Base-by-base conservation (phyloP, 2,329 filamentous ascomycete genomes). In the Akanthomyces dipterigenus region DNA sequence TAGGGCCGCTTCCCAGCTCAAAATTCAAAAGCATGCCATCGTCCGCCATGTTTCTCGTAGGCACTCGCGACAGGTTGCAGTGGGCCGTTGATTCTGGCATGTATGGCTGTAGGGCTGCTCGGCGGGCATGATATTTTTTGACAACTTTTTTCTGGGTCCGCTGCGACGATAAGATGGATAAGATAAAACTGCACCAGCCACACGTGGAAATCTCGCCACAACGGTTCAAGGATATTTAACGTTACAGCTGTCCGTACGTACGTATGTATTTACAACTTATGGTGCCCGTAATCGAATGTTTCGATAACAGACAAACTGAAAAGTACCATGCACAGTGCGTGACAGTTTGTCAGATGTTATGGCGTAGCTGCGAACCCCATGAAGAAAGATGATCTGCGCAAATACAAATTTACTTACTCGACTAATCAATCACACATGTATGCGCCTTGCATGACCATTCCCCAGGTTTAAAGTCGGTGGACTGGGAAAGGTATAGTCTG, bases 21-120 rank as follows among this genome's bases (percentile, higher is more conserved):
- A 98, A 97, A 70, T 98, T 98, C 71, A 98, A 80, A 62, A 97
- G 83, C 85, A 99, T 89, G 67, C 92, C 92, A 86, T 96, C 90
- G 79, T 98, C 93, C 56, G 90, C 90, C 93, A 98, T 97, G 63
- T 62, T 70, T 36, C 14, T 38, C 8, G 11, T 2, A 42, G 22
- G 26, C 20, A 40, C 28, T 46, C 20, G 36, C 53, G 43, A 50
- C 63, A 51, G 26, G 45, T 40, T 18, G 42, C 28, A 11, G 38
- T 22, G 40, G 20, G 48, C n/a, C 28, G 59, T 48, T 45, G 46
- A 3, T 22, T 26, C 24, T 18, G 24, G 34, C 43, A 5, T 56
- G 26, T 26, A 20, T 40, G 12, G 36, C 51, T 24, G 9, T 24
- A 56, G 36, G 26, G 57, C 42, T n/a, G 24, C 7, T 20, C 56